Evolutionary conservation across 352 stramenopile species (phyloP).

Genomic region (Phytopythium cucurbitacearum): DNA sequence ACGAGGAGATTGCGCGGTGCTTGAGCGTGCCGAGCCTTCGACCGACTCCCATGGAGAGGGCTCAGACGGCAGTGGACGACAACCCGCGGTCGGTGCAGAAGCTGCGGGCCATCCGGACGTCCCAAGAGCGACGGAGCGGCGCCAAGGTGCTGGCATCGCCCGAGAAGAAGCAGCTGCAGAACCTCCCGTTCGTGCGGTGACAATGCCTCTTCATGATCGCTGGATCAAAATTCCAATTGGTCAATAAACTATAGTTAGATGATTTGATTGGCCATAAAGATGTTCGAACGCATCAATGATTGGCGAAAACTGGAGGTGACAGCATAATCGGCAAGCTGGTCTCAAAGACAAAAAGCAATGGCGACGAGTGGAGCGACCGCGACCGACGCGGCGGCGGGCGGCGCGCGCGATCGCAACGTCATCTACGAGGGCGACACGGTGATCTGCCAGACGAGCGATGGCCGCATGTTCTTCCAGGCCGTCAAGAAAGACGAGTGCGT

Average conservation of each 20-base stretch:
- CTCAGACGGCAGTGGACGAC: background rate
- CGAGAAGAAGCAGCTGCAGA: background rate
- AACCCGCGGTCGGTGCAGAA: background rate
- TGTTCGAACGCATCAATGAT: background rate
- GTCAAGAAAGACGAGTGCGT: slow-evolving; percentile 66
- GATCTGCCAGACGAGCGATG: slow-evolving; percentile 84
- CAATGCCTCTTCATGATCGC: no score
- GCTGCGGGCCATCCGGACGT: background rate
- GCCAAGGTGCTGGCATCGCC: background rate
- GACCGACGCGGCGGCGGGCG: background rate
- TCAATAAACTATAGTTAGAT: no score
- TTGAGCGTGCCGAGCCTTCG: slow-evolving; percentile 53
- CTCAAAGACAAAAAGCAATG: slow-evolving; percentile 1
- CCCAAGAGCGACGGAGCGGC: background rate
- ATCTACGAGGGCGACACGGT: slow-evolving; percentile 87
- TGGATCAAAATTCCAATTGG: no score
- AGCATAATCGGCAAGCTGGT: background rate
- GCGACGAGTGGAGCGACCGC: slow-evolving; percentile 2
- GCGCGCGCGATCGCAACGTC: slow-evolving; percentile 46
- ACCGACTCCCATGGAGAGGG: slow-evolving; percentile 54
- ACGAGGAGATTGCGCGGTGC: slow-evolving; percentile 42
- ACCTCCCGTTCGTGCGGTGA: background rate
- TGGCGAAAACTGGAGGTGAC: slow-evolving; percentile 9
- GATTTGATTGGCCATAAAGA: background rate
- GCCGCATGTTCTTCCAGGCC: slow-evolving; percentile 81